A percentile compares a stretch with the other conserved stretches of the same genome.
Evolutionary conservation across 768 basidiomycete genomes (phyloP).

Genomic region (Kwoniella dejecticola): DNA sequence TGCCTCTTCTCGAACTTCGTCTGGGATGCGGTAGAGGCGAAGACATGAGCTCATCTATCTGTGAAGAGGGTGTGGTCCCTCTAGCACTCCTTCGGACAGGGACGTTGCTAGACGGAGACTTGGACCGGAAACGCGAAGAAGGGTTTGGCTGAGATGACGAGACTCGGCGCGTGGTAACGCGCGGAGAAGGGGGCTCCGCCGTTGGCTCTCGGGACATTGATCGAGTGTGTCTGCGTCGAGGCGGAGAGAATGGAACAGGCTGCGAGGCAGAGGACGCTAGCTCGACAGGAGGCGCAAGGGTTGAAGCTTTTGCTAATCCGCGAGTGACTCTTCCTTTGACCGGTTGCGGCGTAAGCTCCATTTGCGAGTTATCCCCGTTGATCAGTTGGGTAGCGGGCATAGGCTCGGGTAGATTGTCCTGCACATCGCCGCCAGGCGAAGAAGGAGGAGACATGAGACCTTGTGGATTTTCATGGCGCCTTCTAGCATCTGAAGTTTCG

Average conservation of each 20-base stretch:
- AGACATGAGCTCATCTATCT: constrained; percentile 20
- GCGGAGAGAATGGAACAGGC: constrained; percentile 1
- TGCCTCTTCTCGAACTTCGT: constrained; percentile 2
- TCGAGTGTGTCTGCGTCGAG: constrained; percentile 9
- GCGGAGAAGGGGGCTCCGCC: constrained; percentile 4
- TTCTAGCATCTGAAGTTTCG: not conserved
- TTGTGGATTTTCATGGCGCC: constrained; percentile 21
- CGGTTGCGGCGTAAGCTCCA: constrained; percentile 11
- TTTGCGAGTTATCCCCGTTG: not conserved
- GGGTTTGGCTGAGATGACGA: constrained; percentile 14
- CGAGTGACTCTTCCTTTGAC: constrained; percentile 6
- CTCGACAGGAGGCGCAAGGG: constrained; percentile 13
- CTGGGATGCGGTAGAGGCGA: constrained; percentile 7
- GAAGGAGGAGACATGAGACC: constrained; percentile 22
- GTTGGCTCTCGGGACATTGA: constrained; percentile 21
- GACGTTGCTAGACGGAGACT: constrained; percentile 6
- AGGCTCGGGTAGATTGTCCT: not conserved
- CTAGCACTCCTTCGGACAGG: constrained; percentile 13
- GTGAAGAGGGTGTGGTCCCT: constrained; percentile 9
- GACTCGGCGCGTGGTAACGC: constrained; percentile 15
- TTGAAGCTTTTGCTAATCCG: not conserved
- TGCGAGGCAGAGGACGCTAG: not conserved
- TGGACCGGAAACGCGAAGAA: not conserved
- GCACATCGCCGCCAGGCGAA: constrained; percentile 2
- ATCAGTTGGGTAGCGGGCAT: constrained; percentile 15